A percentile compares a stretch with the other conserved stretches of the same genome.
Evolutionary conservation across 257 asterid genomes (phyloP).

Genomic region (Solanum pinnatisectum): DNA sequence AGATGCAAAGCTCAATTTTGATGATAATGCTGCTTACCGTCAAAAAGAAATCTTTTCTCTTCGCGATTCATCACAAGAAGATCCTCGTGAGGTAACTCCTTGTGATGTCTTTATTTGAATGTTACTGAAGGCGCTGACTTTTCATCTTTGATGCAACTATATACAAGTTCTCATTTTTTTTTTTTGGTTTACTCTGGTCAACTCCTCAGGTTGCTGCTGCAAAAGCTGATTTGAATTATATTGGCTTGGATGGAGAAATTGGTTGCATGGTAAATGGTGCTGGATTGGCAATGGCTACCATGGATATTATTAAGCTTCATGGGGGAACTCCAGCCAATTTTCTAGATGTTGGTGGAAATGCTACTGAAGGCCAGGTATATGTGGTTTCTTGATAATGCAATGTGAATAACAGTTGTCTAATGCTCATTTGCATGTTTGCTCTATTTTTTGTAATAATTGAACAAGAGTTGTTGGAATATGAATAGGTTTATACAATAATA

Average conservation of each 20-base stretch:
- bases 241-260: conserved; percentile 97
- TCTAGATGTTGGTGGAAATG: conserved; percentile 99
- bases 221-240: conserved; percentile 92
- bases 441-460: not conserved
- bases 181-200: not conserved
- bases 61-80: conserved; percentile 94
- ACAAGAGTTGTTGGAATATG: too few relatives aligned
- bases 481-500: too few relatives aligned
- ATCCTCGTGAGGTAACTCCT: conserved; percentile 81
- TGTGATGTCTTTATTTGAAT: not conserved
- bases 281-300: conserved; percentile 98
- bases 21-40: conserved; percentile 93
- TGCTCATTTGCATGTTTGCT: not conserved
- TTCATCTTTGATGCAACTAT: not conserved
- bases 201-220: conserved; percentile 83
- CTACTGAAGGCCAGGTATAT: conserved; percentile 87
- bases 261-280: conserved; percentile 99
- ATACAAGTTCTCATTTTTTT: not conserved
- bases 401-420: not conserved
- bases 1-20: conserved; percentile 96
- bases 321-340: conserved; percentile 99
- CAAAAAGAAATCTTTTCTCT: conserved; percentile 78
- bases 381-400: not conserved
- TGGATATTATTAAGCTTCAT: conserved; percentile 93
- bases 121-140: not conserved